Evolutionary conservation across 768 basidiomycete genomes (phyloP), one percentile per base, ranked within the genome.

Genomic region (Leccinum uliginosum): DNA sequence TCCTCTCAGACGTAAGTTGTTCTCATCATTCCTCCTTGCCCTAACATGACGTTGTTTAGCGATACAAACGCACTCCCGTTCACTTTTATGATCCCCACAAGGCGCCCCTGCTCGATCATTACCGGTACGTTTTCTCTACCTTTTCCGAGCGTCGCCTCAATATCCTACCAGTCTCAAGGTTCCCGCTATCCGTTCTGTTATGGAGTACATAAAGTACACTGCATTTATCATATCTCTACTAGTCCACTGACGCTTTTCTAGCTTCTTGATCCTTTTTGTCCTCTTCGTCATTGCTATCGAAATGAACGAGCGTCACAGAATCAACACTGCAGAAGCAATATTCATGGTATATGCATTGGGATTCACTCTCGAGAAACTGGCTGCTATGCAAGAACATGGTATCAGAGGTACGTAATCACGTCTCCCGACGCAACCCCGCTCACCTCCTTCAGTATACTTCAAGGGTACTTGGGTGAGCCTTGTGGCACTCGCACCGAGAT

Each of bases 381-480:
- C 95, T 21, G 88, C 93, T 4, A 93, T 96, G 86, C 91, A 97
- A 68, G 94, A 98, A 69, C 93, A 93, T 67, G 95, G 94, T 4
- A 85, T 98, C 49, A 85, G 81, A 82, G 91, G 94, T 89, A 45
- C 40, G 68, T 43, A 23, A 48, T 50, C 23, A 17, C 12, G 3
- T 14, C 26, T 19, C 14, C 10, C 19, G 32, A 15, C 43, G 21
- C 34, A 24, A n/a, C 14, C 15, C 26, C 15, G 15, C 61, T 66
- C 47, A 65, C 26, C 15, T 54, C 12, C 54, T 24, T 19, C 48
- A 91, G 89, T 91, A 10, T 91, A 86, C 71, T 89, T 88, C 73
- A 90, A 86, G 65, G 89, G 89, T 24, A 91, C 89, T 38, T 91
- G 89, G 89, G 89, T 89, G 62, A 64, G 62, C 29, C 2, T 53